Percentiles rank a stretch among this genome's conserved stretches.
These are phyloP conservation scores for Cercophora sp. DNA, from an alignment of 495 filamentous ascomycete species.

Conservation along the genomic window DNA sequence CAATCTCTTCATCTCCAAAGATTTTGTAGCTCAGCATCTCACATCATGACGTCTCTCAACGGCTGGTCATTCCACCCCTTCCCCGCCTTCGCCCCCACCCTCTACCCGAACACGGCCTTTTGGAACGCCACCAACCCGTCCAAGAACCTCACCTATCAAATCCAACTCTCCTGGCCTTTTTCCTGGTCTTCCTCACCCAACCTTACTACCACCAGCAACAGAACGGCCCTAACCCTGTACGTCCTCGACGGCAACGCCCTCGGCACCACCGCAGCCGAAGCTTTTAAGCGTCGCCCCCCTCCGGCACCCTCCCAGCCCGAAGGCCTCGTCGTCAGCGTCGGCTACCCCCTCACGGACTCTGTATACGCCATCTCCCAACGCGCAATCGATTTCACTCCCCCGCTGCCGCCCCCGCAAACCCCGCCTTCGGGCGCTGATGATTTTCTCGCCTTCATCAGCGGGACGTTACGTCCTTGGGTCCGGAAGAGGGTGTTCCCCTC, in stretches of 20 bases:
- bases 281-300: slow-evolving; percentile 18
- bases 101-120: slow-evolving; percentile 17
- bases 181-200: slow-evolving; percentile 9
- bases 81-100: slow-evolving; percentile 14
- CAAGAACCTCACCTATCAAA: slow-evolving; percentile 18
- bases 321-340: slow-evolving; percentile 23
- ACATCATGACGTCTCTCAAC: slow-evolving; percentile 6
- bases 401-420: not conserved
- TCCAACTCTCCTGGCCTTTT: slow-evolving; percentile 19
- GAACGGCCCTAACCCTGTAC: slow-evolving; percentile 19
- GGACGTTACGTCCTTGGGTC: slow-evolving; percentile 18
- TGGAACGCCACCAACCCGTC: slow-evolving; percentile 16
- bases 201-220: slow-evolving; percentile 2
- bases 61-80: slow-evolving; percentile 19
- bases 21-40: slow-evolving; percentile 1
- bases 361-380: slow-evolving; percentile 18
- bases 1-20: not conserved
- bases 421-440: slow-evolving; percentile 11
- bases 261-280: slow-evolving; percentile 21
- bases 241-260: slow-evolving; percentile 27
- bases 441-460: slow-evolving; percentile 17
- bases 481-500: slow-evolving; percentile 13
- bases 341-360: slow-evolving; percentile 23
- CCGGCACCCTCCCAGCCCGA: slow-evolving; percentile 17
- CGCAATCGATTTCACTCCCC: slow-evolving; percentile 16